Percentiles rank a stretch among this genome's conserved stretches.
Conservation (phyloP, 768 basidiomycete genomes). For the Nevesoporus exiguus region DNA sequence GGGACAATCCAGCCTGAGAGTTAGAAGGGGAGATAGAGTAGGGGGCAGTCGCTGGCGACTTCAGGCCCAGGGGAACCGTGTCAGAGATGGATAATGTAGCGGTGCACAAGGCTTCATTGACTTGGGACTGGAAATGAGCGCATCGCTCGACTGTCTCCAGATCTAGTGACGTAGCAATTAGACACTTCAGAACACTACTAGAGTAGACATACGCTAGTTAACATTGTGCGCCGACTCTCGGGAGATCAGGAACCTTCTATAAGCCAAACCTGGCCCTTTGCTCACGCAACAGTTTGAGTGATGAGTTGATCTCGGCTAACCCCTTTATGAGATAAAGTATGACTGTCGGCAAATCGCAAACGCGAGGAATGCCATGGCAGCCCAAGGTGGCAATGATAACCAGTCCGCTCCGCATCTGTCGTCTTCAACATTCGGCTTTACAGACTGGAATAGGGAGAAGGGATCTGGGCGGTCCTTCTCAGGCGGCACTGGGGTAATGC, state of each 20-base stretch:
- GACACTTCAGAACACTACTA: not conserved
- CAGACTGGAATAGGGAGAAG: conserved; percentile 56
- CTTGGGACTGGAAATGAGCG: conserved; percentile 69
- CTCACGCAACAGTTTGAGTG: conserved; percentile 61
- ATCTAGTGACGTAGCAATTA: not conserved
- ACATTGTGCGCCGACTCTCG: conserved; percentile 67
- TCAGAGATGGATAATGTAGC: conserved; percentile 55
- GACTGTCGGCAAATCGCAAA: conserved; percentile 41
- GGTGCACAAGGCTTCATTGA: conserved; percentile 63
- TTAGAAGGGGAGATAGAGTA: conserved; percentile 68
- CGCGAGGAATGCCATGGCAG: conserved; percentile 45
- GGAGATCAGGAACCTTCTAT: conserved; percentile 55
- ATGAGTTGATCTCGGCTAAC: conserved; percentile 53
- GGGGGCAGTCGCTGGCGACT: conserved; percentile 67
- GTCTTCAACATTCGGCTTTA: conserved; percentile 34
- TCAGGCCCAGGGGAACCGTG: conserved; percentile 68
- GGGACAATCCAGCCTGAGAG: conserved; percentile 57
- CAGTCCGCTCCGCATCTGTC: conserved; percentile 56
- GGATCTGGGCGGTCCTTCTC: conserved; percentile 49
- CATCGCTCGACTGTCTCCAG: conserved; percentile 61
- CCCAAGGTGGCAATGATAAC: conserved; percentile 48
- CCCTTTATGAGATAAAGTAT: conserved; percentile 43
- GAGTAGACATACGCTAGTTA: conserved; percentile 59
- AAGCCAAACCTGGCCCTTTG: conserved; percentile 43
- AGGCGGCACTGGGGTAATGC: conserved; percentile 66